Base-by-base conservation (phyloP, 345 rosid genomes). In the Pistacia vera region DNA sequence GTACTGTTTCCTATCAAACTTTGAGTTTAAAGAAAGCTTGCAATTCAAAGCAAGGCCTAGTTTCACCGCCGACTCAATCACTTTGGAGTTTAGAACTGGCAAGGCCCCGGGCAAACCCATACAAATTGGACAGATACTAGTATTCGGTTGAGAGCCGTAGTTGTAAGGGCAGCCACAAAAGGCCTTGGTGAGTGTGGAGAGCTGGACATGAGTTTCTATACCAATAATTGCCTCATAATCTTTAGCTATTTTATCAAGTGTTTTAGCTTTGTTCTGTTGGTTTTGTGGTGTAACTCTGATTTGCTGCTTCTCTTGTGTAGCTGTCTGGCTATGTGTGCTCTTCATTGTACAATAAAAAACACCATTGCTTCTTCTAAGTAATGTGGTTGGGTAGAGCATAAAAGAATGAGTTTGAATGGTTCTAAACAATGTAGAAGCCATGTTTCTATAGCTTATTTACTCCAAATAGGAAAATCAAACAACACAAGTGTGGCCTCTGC, bases 21-120 rank as follows among this genome's bases (percentile, higher is more conserved):
- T 93, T 4, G 99, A 92, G 82, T 81, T 87, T 20, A 96, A 84
- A 28, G 97, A 85, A 59, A 96, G 81, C 83, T 88, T 86, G 86
- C 98, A 96, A 68, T 96, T 96, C 71, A 93, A 87, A 35, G 97
- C 98, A 77, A 93, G 88, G 20, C 97, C 96, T 83, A 96, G 75
- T 83, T 85, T 90, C 68, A 93, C 97, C 1, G 96, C 98, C 67
- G 81, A 91, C 72, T 93, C 97, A 60, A 93, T 89, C 68, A 91
- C 97, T 86, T 91, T 96, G 0, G 95, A 90, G 84, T 88, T 96
- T 74, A 93, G 78, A 81, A 92, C 92, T 0, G 99, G 99, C 63
- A 95, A 83, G 67, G 99, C 92, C 66, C 99, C 95, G n/a, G 99
- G 99, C 78, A 95, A 84, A 28, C 99, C 98, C 98, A 92, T 88